Base-by-base conservation (phyloP, 2,329 filamentous ascomycete genomes). In the Salinomyces thailandicus region DNA sequence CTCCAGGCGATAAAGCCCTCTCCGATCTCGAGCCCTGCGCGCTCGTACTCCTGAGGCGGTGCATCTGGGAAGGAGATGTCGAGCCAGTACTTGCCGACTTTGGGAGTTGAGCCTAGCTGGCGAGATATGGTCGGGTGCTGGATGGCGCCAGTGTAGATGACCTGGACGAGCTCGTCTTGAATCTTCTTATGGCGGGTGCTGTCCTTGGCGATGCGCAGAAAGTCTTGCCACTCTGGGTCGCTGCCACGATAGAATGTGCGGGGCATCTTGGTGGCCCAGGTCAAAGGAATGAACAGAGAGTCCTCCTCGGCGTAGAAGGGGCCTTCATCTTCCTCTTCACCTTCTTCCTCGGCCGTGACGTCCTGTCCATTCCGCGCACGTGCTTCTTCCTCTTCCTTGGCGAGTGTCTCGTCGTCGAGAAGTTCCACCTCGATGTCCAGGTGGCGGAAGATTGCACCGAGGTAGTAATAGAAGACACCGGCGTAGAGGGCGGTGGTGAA, bases 221-320 rank as follows among this genome's bases (percentile, higher is more conserved):
- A 72, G 36, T 65, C 66, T 47, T 69, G 62, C 69, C 68, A 71
- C 44, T 72, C 69, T 3, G 68, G 67, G 56, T 72, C 69, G n/a
- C 61, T 64, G 16, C 63, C 66, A 46, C 60, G 65, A 53, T 69
- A 72, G 39, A 55, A 69, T 3, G 54, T 59, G 22, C 52, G 48
- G 3, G 60, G 62, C 37, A 59, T 48, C 38, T 61, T 56, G 33
- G 53, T 61, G n/a, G 65, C 57, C 46, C 63, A 62, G 5, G 66
- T 65, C 16, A 71, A 54, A 15, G 69, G 67, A 18, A 72, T 61
- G 53, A 72, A 72, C 12, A 65, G 41, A 11, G 61, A 50, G 33
- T 58, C 55, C 15, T 61, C 58, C 30, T 52, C 53, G 15, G 49
- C 52, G 36, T 46, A 58, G 29, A 45, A 54, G 2, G 53, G 51